These are phyloP conservation scores for Gossypium stocksii DNA, from an alignment of 345 rosid species.

Conservation along the genomic window DNA sequence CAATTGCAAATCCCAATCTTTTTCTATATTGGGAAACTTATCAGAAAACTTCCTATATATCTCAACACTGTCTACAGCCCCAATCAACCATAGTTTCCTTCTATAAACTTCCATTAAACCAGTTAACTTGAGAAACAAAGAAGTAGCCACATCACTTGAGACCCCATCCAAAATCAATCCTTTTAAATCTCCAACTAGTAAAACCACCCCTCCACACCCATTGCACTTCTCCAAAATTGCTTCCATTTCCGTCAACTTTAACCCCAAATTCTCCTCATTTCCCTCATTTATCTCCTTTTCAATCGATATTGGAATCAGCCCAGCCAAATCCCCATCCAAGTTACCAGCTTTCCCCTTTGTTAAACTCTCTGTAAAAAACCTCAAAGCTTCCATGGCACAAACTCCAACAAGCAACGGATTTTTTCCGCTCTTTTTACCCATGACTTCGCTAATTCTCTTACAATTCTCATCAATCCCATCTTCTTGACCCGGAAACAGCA, in stretches of 20 bases:
- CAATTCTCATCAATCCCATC: constrained; percentile 39
- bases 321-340: constrained; percentile 36
- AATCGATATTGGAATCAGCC: constrained; percentile 36
- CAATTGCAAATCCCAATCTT: constrained; percentile 62
- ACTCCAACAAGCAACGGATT: constrained; percentile 49
- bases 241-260: constrained; percentile 34
- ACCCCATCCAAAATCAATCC: constrained; percentile 26
- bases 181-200: constrained; percentile 53
- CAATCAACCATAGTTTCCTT: constrained; percentile 54
- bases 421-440: constrained; percentile 36
- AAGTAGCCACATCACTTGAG: constrained; percentile 21
- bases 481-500: constrained; percentile 24
- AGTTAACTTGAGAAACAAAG: constrained; percentile 38
- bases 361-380: constrained; percentile 34
- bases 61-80: constrained; percentile 41
- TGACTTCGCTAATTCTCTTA: constrained; percentile 39
- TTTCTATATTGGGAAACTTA: constrained; percentile 43
- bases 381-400: constrained; percentile 42
- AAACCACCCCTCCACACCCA: constrained; percentile 35
- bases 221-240: constrained; percentile 20
- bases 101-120: constrained; percentile 33
- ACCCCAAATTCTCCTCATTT: constrained; percentile 22
- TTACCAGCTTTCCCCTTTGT: constrained; percentile 31
- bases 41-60: constrained; percentile 40
- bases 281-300: constrained; percentile 39